Base-by-base conservation (phyloP, 202 grass and related monocot species). In the Zoysia matrella region DNA sequence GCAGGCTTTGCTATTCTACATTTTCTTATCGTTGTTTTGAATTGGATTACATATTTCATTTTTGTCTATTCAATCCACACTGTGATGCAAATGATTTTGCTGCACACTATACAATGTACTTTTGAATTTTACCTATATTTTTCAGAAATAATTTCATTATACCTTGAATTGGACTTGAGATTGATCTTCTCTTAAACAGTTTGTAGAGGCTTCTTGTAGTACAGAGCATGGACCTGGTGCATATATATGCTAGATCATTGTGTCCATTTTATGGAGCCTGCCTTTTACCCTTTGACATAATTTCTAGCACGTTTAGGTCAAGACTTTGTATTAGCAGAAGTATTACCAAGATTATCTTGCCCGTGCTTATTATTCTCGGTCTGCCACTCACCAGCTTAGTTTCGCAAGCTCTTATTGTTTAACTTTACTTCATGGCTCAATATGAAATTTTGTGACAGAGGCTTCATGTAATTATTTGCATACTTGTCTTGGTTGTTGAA, bases 281-380 rank as follows among this genome's bases (percentile, higher is more conserved):
- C 14, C 8, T 63, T 43, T 79, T 56, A 60, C n/a, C 73, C 13
- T 85, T 68, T 46, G n/a, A 39, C 3, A 54, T 82, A 18, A 11
- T 76, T 84, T 57, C 3, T 81, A 62, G 7, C 43, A 56, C 60
- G 6, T 84, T 53, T 71, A 72, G 56, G 44, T 14, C 1, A 12
- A 65, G 47, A 49, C 15, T 49, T 71, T 5, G 2, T 15, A 64
- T 9, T 84, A 47, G 56, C 5, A 84, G 11, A 22, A 79, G 15
- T 74, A 49, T 4, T 10, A 71, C 47, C 40, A 54, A 49, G 50
- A 10, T 65, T 72, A 0, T 80, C 46, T 5, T 62, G 47, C 15
- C 14, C 12, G 8, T 52, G 67, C 64, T 72, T 65, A 85, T 49
- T 7, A 18, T 62, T 78, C 58, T 78, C n/a, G 72, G 8, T 30